Percentiles rank a stretch among this genome's conserved stretches.
Evolutionary conservation across 1,139 yeast genomes (phyloP).

Genomic region (Neolecta irregularis): DNA sequence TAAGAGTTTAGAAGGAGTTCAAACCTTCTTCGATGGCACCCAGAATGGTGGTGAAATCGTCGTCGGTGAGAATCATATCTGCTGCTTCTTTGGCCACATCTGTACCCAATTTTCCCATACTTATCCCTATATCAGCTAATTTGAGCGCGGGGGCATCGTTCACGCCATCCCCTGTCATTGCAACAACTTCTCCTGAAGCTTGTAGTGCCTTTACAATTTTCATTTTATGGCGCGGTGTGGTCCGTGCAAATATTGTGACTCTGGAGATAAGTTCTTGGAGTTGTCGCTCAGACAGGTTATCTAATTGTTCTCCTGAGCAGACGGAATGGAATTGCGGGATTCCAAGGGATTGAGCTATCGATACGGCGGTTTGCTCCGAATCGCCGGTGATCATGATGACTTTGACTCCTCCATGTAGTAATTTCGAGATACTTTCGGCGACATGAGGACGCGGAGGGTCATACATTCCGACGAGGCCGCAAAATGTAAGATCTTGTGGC

Average conservation of each 20-base stretch:
- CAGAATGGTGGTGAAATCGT: conserved; percentile 83
- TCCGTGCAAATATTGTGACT: conserved; percentile 87
- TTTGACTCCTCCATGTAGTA: conserved; percentile 85
- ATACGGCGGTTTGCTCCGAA: conserved; percentile 78
- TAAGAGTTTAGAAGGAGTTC: not conserved
- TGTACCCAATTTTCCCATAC: conserved; percentile 94
- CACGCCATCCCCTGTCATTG: conserved; percentile 99
- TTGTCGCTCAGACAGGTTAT: conserved; percentile 50
- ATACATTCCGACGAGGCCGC: conserved; percentile 85
- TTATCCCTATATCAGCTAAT: conserved; percentile 90
- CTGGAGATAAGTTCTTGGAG: conserved; percentile 59
- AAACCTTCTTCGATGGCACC: conserved; percentile 83
- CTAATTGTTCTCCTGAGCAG: conserved; percentile 71
- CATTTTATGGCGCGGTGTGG: conserved; percentile 91
- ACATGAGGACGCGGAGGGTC: conserved; percentile 93
- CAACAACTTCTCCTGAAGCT: conserved; percentile 85
- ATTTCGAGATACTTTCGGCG: conserved; percentile 47
- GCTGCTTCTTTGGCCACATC: conserved; percentile 98
- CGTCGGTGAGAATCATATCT: conserved; percentile 93
- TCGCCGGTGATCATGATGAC: conserved; percentile 97
- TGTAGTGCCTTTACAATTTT: conserved; percentile 83
- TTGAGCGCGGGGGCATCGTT: conserved; percentile 98
- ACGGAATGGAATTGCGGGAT: conserved; percentile 62
- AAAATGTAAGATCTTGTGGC: conserved; percentile 44
- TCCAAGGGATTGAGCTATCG: conserved; percentile 83